Percentiles rank a stretch among this genome's conserved stretches.
Conservation (phyloP, 2,329 filamentous ascomycete species). For the Lasiodiplodia theobromae region DNA sequence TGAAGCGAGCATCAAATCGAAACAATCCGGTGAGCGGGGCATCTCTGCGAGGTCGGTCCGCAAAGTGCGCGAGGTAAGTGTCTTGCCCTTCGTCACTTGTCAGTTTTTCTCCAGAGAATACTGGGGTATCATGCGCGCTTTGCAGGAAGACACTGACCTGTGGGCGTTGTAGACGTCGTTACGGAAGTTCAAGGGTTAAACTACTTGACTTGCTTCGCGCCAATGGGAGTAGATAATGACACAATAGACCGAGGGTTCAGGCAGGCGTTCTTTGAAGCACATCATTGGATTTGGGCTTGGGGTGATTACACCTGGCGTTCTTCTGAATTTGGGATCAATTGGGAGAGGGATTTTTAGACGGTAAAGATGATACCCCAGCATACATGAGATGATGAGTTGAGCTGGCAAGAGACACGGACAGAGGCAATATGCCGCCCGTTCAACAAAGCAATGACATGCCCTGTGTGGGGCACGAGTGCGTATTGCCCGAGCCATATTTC, state of each 20-base stretch:
- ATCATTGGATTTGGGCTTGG: background rate
- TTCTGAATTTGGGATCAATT: background rate
- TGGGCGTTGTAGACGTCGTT: conserved; percentile 36
- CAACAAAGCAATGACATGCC: background rate
- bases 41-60: conserved; percentile 78
- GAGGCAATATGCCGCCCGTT: background rate
- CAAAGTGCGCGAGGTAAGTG: conserved; percentile 75
- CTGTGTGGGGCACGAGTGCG: background rate
- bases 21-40: conserved; percentile 74
- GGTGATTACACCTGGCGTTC: background rate
- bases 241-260: background rate
- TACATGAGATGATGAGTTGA: background rate
- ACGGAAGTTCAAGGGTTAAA: conserved; percentile 47
- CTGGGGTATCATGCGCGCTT: background rate
- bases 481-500: conserved; percentile 21
- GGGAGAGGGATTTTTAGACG: background rate
- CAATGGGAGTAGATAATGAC: background rate
- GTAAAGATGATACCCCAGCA: background rate
- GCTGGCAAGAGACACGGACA: background rate
- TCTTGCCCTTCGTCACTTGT: background rate
- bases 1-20: conserved; percentile 78
- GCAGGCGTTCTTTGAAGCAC: background rate
- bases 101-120: background rate
- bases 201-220: background rate
- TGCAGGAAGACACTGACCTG: background rate